Conservation (phyloP, 805 yeast species). For the Candida cerambycidarum region DNA sequence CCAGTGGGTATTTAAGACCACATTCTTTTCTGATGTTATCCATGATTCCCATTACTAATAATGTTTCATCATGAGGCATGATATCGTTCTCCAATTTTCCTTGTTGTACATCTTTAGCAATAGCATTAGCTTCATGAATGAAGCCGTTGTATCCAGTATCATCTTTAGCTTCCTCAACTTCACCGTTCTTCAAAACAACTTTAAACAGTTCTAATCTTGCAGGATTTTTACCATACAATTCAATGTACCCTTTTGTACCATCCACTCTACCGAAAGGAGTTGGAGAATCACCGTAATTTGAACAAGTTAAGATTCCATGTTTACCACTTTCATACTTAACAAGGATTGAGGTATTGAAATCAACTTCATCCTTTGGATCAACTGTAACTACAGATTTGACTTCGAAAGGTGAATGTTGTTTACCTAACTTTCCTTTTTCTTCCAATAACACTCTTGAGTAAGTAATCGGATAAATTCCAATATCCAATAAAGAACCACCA, state of each 20-base stretch:
- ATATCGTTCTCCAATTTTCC: conserved; percentile 37
- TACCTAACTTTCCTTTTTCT: conserved; percentile 25
- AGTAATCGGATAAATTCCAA: conserved; percentile 53
- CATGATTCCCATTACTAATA: conserved; percentile 48
- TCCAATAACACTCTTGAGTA: conserved; percentile 44
- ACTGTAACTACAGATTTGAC: conserved; percentile 34
- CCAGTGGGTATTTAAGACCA: conserved; percentile 46
- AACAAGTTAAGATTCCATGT: conserved; percentile 38
- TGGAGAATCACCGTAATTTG: conserved; percentile 27
- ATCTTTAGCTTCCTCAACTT: conserved; percentile 29
- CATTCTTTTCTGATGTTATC: conserved; percentile 46
- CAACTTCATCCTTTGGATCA: conserved; percentile 39
- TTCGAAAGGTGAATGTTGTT: conserved; percentile 25
- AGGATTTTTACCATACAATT: conserved; percentile 30
- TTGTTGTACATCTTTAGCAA: conserved; percentile 43
- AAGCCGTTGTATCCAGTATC: conserved; percentile 46
- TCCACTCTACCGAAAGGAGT: conserved; percentile 32
- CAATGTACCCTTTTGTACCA: conserved; percentile 33
- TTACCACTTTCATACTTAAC: conserved; percentile 40
- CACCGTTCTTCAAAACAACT: conserved; percentile 32
- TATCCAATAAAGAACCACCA: conserved; percentile 57
- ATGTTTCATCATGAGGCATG: conserved; percentile 47
- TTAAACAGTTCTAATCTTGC: conserved; percentile 29
- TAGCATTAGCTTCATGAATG: conserved; percentile 56
- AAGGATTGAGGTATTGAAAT: conserved; percentile 38